These are phyloP conservation scores for Magnaporthiopsis incrustans DNA, from an alignment of 2,329 filamentous ascomycete genomes.

Conservation along the genomic window DNA sequence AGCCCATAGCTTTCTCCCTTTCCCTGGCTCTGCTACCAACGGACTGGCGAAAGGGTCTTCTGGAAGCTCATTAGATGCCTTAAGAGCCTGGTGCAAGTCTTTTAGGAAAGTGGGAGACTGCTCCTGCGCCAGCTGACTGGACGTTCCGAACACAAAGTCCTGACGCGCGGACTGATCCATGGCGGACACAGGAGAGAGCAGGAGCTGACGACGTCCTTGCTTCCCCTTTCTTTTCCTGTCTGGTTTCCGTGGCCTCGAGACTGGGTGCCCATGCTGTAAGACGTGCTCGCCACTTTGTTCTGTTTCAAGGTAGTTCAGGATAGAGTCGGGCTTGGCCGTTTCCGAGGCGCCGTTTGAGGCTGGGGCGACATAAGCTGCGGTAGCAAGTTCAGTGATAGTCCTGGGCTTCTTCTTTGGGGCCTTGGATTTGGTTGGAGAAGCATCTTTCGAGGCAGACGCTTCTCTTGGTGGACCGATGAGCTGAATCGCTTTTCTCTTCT, in stretches of 20 bases:
- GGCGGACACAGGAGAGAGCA: constrained; percentile 64
- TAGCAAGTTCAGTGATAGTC: constrained; percentile 73
- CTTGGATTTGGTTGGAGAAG: constrained; percentile 38
- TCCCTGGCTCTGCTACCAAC: constrained; percentile 3
- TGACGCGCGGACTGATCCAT: constrained; percentile 58
- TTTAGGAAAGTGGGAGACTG: constrained; percentile 60
- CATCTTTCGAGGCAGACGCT: constrained; percentile 17
- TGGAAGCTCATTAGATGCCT: constrained; percentile 43
- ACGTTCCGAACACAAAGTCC: constrained; percentile 78
- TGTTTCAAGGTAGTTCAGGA: constrained; percentile 38
- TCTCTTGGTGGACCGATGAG: constrained; percentile 30
- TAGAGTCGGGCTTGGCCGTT: constrained; percentile 24
- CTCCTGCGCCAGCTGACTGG: constrained; percentile 69
- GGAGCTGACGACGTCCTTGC: constrained; percentile 33
- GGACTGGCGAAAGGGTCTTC: constrained; percentile 28
- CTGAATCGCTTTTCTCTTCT: constrained; percentile 51
- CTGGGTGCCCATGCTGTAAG: constrained; percentile 20
- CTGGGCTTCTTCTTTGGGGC: constrained; percentile 59
- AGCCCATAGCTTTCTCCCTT: constrained; percentile 53
- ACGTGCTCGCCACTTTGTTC: constrained; percentile 23
- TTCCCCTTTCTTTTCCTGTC: constrained; percentile 29
- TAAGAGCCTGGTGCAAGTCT: constrained; percentile 54
- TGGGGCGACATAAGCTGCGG: constrained; percentile 53
- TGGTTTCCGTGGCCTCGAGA: constrained; percentile 23
- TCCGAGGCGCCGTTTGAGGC: constrained; percentile 24